phyloP scores from a whole-genome alignment of 2,329 filamentous ascomycete species.

The Lojkania enalia region DNA sequence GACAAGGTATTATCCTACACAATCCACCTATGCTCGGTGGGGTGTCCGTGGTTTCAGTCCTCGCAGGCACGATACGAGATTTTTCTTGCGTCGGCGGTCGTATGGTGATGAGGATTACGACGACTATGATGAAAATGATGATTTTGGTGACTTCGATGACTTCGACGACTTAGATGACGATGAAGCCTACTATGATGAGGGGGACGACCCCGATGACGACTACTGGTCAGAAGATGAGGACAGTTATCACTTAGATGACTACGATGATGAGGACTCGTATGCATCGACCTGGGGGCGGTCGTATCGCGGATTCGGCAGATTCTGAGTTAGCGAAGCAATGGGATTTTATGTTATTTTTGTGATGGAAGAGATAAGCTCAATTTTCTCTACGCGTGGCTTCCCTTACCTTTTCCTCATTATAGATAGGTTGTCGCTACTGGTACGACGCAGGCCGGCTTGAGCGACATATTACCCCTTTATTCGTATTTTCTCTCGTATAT shows the following conservation, averaged over 20 bases:
- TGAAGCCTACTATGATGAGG: slow-evolving; percentile 13
- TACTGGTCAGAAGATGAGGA: background rate
- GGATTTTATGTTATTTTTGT: background rate
- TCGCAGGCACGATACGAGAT: background rate
- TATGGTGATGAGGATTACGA: slow-evolving; percentile 10
- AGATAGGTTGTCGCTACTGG: background rate
- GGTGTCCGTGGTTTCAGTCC: background rate
- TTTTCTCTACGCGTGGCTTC: background rate
- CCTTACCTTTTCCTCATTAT: background rate
- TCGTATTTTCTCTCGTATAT: no score
- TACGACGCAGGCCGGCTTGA: background rate
- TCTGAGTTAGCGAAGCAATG: background rate
- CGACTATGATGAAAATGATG: slow-evolving; percentile 18
- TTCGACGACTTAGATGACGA: slow-evolving; percentile 13
- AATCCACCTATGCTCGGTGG: background rate
- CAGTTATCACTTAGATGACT: background rate
- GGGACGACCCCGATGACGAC: slow-evolving; percentile 9
- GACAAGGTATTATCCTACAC: no score
- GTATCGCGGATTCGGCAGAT: background rate
- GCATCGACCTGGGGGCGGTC: background rate
- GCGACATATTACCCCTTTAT: no score
- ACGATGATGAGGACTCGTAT: background rate
- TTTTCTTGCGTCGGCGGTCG: no score
- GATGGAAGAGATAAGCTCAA: no score
- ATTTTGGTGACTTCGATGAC: slow-evolving; percentile 15